Evolutionary conservation across 768 basidiomycete species (phyloP).

Genomic region (Exsudoporus frostii): DNA sequence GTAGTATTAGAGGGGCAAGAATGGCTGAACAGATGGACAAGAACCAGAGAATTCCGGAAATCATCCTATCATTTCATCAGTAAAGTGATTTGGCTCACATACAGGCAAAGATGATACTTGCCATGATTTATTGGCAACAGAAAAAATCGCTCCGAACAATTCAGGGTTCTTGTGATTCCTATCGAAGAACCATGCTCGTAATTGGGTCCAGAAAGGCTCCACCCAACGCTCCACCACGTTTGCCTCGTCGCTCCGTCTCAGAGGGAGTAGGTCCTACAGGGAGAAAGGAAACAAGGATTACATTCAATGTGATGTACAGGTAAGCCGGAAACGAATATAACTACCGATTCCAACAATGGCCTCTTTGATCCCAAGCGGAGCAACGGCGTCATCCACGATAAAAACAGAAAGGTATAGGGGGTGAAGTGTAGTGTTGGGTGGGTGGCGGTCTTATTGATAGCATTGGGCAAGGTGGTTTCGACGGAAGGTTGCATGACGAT

Average conservation of each 20-base stretch:
- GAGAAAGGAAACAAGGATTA: conserved; percentile 5
- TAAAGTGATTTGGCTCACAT: not conserved
- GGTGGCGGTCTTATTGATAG: conserved; percentile 17
- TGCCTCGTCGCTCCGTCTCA: conserved; percentile 26
- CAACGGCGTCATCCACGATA: conserved; percentile 28
- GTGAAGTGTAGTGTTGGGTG: conserved; percentile 19
- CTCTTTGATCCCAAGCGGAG: conserved; percentile 25
- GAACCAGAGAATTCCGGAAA: conserved; percentile 30
- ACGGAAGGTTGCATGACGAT: conserved; percentile 25
- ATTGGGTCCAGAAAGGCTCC: conserved; percentile 23
- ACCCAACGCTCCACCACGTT: conserved; percentile 23
- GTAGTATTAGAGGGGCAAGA: conserved; percentile 25
- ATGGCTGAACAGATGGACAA: conserved; percentile 21
- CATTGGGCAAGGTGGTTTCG: conserved; percentile 11
- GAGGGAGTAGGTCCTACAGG: conserved; percentile 24
- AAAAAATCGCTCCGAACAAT: conserved; percentile 17
- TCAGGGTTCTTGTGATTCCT: conserved; percentile 10
- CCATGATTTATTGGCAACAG: conserved; percentile 17
- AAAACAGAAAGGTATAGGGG: conserved; percentile 17
- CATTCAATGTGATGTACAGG: conserved; percentile 18
- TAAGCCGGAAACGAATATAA: conserved; percentile 26
- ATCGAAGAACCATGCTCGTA: conserved; percentile 20
- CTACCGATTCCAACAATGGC: conserved; percentile 31
- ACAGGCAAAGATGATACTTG: not conserved
- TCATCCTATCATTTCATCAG: conserved; percentile 14